Conservation (phyloP, 148 eudicot species). For the Bassia scoparia region DNA sequence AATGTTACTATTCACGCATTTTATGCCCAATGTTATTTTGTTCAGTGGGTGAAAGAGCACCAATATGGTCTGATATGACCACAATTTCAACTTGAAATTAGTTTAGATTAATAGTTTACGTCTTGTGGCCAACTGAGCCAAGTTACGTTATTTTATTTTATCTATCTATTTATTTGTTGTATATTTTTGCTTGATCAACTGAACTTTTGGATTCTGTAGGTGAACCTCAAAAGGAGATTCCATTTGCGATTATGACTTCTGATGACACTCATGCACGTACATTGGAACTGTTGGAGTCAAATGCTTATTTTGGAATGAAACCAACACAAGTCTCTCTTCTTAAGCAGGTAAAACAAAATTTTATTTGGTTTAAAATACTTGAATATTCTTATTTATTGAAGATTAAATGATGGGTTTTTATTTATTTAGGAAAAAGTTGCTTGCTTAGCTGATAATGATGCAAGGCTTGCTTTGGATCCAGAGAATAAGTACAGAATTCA, state of each 20-base stretch:
- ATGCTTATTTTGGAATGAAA: constrained; percentile 89
- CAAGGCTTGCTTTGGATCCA: constrained; percentile 85
- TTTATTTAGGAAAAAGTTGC: constrained; percentile 88
- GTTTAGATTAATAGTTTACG: not conserved
- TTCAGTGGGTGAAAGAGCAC: not conserved
- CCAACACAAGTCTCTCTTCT: constrained; percentile 76
- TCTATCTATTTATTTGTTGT: not conserved
- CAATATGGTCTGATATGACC: not conserved
- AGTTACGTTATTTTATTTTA: too few species aligned
- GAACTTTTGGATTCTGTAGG: constrained; percentile 34
- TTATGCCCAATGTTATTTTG: not conserved
- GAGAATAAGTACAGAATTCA: constrained; percentile 71
- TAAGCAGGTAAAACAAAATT: constrained; percentile 61
- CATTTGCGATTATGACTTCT: constrained; percentile 94
- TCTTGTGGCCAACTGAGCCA: not conserved
- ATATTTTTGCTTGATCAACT: not conserved
- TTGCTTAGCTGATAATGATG: constrained; percentile 96
- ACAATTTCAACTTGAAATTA: not conserved
- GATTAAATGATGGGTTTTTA: not conserved
- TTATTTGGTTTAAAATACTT: not conserved
- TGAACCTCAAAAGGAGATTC: constrained; percentile 56
- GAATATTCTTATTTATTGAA: not conserved
- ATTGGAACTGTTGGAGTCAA: constrained; percentile 58
- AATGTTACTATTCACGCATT: not conserved
- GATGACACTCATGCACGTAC: constrained; percentile 90